Base-by-base conservation (phyloP, 1,284 basidiomycete species). In the Chiua sp. region DNA sequence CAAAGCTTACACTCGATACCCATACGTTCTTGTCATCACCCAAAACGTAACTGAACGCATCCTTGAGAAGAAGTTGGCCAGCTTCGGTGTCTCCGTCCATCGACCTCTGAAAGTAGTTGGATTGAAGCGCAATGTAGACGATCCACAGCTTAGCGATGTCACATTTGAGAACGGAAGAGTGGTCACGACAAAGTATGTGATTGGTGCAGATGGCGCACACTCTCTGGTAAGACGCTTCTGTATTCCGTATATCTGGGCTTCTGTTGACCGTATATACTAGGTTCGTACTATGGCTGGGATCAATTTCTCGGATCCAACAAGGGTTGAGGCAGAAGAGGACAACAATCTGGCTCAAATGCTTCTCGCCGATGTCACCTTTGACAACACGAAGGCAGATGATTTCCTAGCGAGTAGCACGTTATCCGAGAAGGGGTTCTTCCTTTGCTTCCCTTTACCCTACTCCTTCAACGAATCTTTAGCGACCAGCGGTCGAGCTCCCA, bases 171-270 rank as follows among this genome's bases (percentile, higher is more conserved):
- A 78, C 50, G 83, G 83, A 2, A 76, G 78, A 52, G 67, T 72
- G 12, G 72, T 86, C 49, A 76, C 70, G 4, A 70, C 83, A 22
- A 76, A 75, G 33, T 83, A 82, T 65, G 78, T 85, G 18, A 66
- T 87, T 37, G 84, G 81, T 30, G 83, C 84, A 20, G 84, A 87
- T 67, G 85, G 86, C 18, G 72, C 80, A 12, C 76, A 68, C 55
- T 87, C 84, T 6, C 67, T 69, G 37, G 84, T 84, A 64, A 63
- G 82, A 60, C 7, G 20, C 2, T 28, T 15, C 49, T 6, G 8
- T 5, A 16, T 52, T 28, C 2, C 6, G 28, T 59, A 47, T 15
- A 26, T 13, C 26, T 15, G 11, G 7, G 22, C 12, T 20, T 46
- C 2, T 12, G 23, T 47, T 63, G 32, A 59, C 15, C 10, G 26